Percentiles rank a stretch among this genome's conserved stretches.
Evolutionary conservation across 164 flowering plant species (phyloP).

Genomic region (Houttuynia cordata): DNA sequence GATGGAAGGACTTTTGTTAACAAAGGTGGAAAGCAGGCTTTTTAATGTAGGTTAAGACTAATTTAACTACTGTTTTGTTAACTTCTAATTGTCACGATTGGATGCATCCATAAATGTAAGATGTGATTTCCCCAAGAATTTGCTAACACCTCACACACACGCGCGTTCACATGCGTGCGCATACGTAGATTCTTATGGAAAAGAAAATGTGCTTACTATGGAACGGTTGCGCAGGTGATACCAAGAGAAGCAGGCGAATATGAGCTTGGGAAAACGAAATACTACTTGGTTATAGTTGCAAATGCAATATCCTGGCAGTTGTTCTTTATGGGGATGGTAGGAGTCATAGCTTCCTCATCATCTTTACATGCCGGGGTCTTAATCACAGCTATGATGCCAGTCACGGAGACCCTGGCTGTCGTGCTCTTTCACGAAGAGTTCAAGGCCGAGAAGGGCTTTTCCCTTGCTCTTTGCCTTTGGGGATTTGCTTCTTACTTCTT

Average conservation of each 20-base stretch:
- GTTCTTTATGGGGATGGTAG: slow-evolving; percentile 3
- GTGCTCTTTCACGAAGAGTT: slow-evolving; percentile 18
- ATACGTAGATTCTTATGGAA: too few relatives aligned
- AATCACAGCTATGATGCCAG: slow-evolving; percentile 7
- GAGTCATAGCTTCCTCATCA: slow-evolving; percentile 10
- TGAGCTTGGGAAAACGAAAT: slow-evolving; percentile 10
- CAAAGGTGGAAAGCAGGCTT: too few relatives aligned
- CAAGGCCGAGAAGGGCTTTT: slow-evolving; percentile 15
- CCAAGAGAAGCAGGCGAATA: slow-evolving; percentile 14
- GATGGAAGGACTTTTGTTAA: too few relatives aligned
- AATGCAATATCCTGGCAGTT: slow-evolving; percentile 8
- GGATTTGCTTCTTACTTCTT: slow-evolving; percentile 16
- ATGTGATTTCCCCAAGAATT: too few relatives aligned
- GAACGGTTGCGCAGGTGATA: slow-evolving; percentile 8
- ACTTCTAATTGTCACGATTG: too few relatives aligned
- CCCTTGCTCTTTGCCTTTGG: slow-evolving; percentile 14
- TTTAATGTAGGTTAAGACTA: too few relatives aligned
- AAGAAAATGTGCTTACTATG: too few relatives aligned
- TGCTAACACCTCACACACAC: too few relatives aligned
- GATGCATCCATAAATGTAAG: too few relatives aligned
- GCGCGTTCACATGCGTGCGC: too few relatives aligned
- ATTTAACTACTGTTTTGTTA: too few relatives aligned
- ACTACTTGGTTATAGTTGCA: slow-evolving; percentile 8
- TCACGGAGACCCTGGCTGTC: slow-evolving; percentile 10
- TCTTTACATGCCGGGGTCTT: slow-evolving; percentile 12